These are phyloP conservation scores for Aspergillus biplanus DNA, from an alignment of 495 filamentous ascomycete genomes.

Conservation along the genomic window DNA sequence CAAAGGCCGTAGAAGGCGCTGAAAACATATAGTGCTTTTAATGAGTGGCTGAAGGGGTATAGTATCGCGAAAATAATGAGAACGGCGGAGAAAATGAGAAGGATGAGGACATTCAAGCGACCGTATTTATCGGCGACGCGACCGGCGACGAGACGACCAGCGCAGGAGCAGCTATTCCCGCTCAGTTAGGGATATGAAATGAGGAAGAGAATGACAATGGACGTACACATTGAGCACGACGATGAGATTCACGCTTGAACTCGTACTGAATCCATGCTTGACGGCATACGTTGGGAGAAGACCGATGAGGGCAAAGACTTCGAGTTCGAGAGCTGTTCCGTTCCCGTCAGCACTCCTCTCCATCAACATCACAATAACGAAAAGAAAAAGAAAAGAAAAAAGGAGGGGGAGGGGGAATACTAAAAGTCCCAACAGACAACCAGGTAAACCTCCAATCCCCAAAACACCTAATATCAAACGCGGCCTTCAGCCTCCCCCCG, in stretches of 20 bases:
- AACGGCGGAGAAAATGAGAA: slow-evolving; percentile 46
- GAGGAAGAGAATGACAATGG: neutral
- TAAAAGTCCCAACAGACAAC: slow-evolving; percentile 42
- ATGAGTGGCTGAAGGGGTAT: slow-evolving; percentile 49
- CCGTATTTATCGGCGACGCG: slow-evolving; percentile 71
- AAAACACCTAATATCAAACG: slow-evolving; percentile 62
- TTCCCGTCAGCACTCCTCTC: neutral
- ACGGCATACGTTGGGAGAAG: slow-evolving; percentile 55
- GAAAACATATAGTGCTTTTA: neutral
- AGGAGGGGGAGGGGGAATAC: slow-evolving; percentile 21
- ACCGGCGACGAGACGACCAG: slow-evolving; percentile 73
- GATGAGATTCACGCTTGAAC: slow-evolving; percentile 38
- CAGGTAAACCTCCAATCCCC: slow-evolving; percentile 49
- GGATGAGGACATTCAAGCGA: slow-evolving; percentile 61
- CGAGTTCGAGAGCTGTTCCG: slow-evolving; percentile 49
- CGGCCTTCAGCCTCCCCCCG: slow-evolving; percentile 34
- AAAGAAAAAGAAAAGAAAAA: too few species aligned
- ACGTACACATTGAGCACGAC: slow-evolving; percentile 40
- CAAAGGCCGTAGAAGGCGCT: slow-evolving; percentile 61
- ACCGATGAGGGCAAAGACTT: slow-evolving; percentile 54
- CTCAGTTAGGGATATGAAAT: neutral
- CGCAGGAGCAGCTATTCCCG: slow-evolving; percentile 25
- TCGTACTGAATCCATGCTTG: slow-evolving; percentile 40
- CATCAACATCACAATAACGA: slow-evolving; percentile 30
- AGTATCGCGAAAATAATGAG: slow-evolving; percentile 59